phyloP scores from a whole-genome alignment of 148 eudicot genomes.

The Arctostaphylos glauca region DNA sequence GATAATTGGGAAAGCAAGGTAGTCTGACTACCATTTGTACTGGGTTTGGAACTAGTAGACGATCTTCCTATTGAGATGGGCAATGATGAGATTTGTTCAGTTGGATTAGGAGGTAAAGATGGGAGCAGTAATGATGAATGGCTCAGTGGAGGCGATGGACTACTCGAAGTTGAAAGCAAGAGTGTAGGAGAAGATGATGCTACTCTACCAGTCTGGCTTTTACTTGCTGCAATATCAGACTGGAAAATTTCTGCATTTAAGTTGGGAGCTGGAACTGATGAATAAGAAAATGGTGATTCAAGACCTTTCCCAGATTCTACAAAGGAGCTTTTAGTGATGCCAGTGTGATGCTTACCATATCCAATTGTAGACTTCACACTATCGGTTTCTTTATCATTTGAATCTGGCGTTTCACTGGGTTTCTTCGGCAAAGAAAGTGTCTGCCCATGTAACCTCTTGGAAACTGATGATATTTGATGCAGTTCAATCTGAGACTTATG shows the following conservation, averaged over 20 bases:
- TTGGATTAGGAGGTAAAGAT: conserved; percentile 30
- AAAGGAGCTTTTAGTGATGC: conserved; percentile 25
- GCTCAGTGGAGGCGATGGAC: conserved; percentile 22
- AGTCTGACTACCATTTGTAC: conserved; percentile 33
- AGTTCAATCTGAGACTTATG: conserved; percentile 20
- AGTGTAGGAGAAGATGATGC: conserved; percentile 19
- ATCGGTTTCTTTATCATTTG: conserved; percentile 26
- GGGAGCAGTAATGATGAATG: conserved; percentile 23
- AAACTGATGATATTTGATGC: conserved; percentile 25
- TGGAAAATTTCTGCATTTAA: conserved; percentile 21
- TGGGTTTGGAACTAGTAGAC: conserved; percentile 23
- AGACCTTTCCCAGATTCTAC: conserved; percentile 21
- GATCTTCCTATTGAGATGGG: conserved; percentile 20
- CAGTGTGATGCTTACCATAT: conserved; percentile 20
- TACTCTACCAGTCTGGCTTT: conserved; percentile 19
- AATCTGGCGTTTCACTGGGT: conserved; percentile 25
- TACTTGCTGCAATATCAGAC: conserved; percentile 27
- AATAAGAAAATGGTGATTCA: conserved; percentile 27
- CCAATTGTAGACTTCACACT: conserved; percentile 24
- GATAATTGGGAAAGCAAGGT: conserved; percentile 28
- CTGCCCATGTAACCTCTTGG: conserved; percentile 23
- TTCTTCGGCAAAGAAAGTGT: conserved; percentile 27
- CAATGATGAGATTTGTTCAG: conserved; percentile 24
- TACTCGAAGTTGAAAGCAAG: conserved; percentile 23
- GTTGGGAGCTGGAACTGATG: conserved; percentile 20